Conservation (phyloP, 805 yeast species). For the Hemisphaericaspora nanyangensis region DNA sequence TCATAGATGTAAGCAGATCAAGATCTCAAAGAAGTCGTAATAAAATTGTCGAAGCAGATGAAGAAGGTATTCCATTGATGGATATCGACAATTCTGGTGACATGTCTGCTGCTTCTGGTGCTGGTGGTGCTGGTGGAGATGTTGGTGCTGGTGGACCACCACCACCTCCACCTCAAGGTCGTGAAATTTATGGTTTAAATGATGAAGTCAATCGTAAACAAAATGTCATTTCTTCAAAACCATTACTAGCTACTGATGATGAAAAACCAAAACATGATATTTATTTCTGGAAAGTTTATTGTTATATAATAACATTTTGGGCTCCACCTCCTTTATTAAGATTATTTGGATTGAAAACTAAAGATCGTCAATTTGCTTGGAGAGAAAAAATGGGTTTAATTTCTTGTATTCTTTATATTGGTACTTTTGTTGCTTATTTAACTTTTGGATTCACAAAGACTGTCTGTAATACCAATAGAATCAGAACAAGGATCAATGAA, state of each 20-base stretch:
- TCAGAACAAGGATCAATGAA: slow-evolving; percentile 58
- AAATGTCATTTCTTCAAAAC: slow-evolving; percentile 17
- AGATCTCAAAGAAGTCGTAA: neutral
- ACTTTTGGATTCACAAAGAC: slow-evolving; percentile 90
- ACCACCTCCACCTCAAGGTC: no score
- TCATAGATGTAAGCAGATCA: slow-evolving; percentile 10
- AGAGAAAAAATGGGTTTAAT: slow-evolving; percentile 89
- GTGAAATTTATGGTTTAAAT: slow-evolving; percentile 56
- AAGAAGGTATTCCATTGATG: slow-evolving; percentile 44
- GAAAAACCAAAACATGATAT: slow-evolving; percentile 20
- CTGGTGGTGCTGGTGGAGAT: neutral
- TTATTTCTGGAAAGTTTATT: slow-evolving; percentile 76
- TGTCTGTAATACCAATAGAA: slow-evolving; percentile 52
- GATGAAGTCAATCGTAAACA: slow-evolving; percentile 46
- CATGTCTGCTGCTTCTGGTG: neutral
- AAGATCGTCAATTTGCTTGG: slow-evolving; percentile 92
- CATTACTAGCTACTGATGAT: slow-evolving; percentile 5
- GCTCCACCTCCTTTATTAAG: slow-evolving; percentile 74
- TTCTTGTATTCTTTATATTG: slow-evolving; percentile 68
- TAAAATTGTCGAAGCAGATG: slow-evolving; percentile 14
- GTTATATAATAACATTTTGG: slow-evolving; percentile 83
- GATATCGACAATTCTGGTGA: slow-evolving; percentile 21
- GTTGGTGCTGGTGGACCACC: slow-evolving; percentile 17
- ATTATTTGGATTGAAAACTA: slow-evolving; percentile 72
- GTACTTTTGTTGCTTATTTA: slow-evolving; percentile 75